Percentiles rank a stretch among this genome's conserved stretches.
phyloP scores from a whole-genome alignment of 2,329 filamentous ascomycete species.

The Sporothrix protearum region DNA sequence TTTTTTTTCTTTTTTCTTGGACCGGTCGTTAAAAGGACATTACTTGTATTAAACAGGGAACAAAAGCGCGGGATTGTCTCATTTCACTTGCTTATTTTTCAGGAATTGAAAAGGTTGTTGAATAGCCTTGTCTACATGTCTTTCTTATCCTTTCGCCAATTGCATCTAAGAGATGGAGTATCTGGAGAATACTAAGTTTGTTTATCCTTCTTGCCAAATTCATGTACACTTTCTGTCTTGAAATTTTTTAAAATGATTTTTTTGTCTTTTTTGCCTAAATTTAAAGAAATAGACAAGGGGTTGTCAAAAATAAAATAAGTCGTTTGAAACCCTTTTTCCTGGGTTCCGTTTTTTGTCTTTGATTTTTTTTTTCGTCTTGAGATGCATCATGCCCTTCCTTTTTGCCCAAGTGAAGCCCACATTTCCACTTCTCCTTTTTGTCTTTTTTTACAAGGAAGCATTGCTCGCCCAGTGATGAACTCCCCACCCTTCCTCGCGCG shows the following conservation, averaged over 20 bases:
- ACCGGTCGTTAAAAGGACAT: not conserved
- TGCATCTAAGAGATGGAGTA: conserved; percentile 10
- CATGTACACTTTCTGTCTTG: not conserved
- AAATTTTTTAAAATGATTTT: conserved; percentile 19
- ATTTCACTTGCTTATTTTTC: not conserved
- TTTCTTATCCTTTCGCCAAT: not conserved
- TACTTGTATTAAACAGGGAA: not conserved
- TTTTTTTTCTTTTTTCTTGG: not conserved
- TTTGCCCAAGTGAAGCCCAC: conserved; percentile 18
- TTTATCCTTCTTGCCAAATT: not conserved
- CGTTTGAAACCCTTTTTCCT: conserved; percentile 13
- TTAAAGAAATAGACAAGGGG: conserved; percentile 6
- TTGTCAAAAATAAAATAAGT: conserved; percentile 18
- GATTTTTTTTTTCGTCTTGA: conserved; percentile 20
- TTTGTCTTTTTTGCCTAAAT: conserved; percentile 15
- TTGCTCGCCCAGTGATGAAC: conserved; percentile 22
- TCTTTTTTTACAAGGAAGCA: conserved; percentile 23
- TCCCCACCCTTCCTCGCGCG: not conserved
- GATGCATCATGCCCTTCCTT: conserved; percentile 13
- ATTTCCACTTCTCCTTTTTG: conserved; percentile 13
- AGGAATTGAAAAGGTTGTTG: not conserved
- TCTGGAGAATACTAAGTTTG: not conserved
- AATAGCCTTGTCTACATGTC: not conserved
- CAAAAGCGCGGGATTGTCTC: not conserved
- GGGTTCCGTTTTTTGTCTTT: conserved; percentile 17